Evolutionary conservation across 2,329 filamentous ascomycete genomes (phyloP), one percentile per base, ranked within the genome.

Genomic region (Claviceps sorghi): DNA sequence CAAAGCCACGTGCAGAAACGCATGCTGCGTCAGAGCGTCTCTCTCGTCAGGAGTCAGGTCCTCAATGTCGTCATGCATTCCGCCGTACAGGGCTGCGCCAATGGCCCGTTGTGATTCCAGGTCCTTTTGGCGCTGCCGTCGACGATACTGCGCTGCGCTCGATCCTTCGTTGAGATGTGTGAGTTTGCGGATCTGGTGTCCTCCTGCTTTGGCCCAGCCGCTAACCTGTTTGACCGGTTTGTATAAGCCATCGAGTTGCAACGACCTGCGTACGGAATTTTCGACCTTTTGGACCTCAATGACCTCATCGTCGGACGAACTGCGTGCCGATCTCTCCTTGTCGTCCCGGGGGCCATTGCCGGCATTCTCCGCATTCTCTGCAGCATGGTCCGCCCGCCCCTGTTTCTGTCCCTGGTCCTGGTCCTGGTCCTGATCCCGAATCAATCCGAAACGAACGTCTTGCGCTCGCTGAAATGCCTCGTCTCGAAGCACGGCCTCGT

Each of bases 401-500:
- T 26, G 32, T 22, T 77, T n/a, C n/a, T n/a, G n/a, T n/a, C 5
- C 26, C 26, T 26, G 32, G 17, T 77, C n/a, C n/a, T n/a, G n/a
- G n/a, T n/a, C n/a, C n/a, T n/a, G n/a, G n/a, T n/a, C 73, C 3
- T 75, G 73, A 11, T 78, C 75, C 0, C 77, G 70, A 0, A 72
- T 56, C 7, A 86, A 65, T 0, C 83, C 82, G 53, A 90, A 78
- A 9, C 84, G 82, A 22, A 74, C 74, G 53, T 83, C 81, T 64
- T 94, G 88, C 3, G 83, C 84, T 47, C 84, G 76, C 59, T 88
- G 84, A 63, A 97, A 98, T 41, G 86, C 87, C 61, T 91, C 82
- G 59, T 98, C 93, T 7, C 91, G 83, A n/a, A 87, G 72, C 0
- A 93, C 87, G 2, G 93, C 93, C 63, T 96, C 91, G 57, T 97